Percentiles rank a stretch among this genome's conserved stretches.
These are phyloP conservation scores for Rhynchosporium agropyri DNA, from an alignment of 2,329 filamentous ascomycete genomes.

Conservation along the genomic window DNA sequence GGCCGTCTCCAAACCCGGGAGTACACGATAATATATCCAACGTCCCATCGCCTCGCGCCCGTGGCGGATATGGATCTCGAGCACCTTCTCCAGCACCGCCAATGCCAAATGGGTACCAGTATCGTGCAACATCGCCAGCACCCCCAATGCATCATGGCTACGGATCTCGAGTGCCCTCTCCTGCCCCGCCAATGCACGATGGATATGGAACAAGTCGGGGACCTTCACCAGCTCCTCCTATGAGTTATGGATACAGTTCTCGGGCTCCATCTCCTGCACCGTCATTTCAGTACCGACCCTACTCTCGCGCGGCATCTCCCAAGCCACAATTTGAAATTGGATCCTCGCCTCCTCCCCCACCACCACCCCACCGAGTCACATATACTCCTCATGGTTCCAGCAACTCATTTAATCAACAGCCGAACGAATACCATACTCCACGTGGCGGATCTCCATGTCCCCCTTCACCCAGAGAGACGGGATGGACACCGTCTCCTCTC, in stretches of 20 bases:
- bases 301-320: conserved; percentile 46
- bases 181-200: conserved; percentile 43
- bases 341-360: conserved; percentile 66
- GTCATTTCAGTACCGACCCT: conserved; percentile 38
- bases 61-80: conserved; percentile 41
- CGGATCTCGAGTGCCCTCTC: conserved; percentile 48
- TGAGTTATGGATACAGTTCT: conserved; percentile 45
- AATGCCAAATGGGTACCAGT: conserved; percentile 41
- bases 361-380: conserved; percentile 78
- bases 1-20: conserved; percentile 36
- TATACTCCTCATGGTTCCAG: conserved; percentile 38
- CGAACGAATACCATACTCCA: conserved; percentile 55
- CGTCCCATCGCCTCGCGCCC: conserved; percentile 42
- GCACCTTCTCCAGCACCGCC: conserved; percentile 46
- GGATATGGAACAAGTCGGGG: conserved; percentile 36
- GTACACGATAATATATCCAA: conserved; percentile 31
- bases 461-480: conserved; percentile 66
- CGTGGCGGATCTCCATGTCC: conserved; percentile 65
- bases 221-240: conserved; percentile 40
- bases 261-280: conserved; percentile 38
- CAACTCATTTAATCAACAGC: conserved; percentile 47
- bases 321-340: conserved; percentile 43
- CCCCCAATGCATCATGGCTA: conserved; percentile 41
- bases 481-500: conserved; percentile 85
- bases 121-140: conserved; percentile 39